These are phyloP conservation scores for Aspergillus niger DNA, from an alignment of 2,329 filamentous ascomycete species.

Conservation along the genomic window DNA sequence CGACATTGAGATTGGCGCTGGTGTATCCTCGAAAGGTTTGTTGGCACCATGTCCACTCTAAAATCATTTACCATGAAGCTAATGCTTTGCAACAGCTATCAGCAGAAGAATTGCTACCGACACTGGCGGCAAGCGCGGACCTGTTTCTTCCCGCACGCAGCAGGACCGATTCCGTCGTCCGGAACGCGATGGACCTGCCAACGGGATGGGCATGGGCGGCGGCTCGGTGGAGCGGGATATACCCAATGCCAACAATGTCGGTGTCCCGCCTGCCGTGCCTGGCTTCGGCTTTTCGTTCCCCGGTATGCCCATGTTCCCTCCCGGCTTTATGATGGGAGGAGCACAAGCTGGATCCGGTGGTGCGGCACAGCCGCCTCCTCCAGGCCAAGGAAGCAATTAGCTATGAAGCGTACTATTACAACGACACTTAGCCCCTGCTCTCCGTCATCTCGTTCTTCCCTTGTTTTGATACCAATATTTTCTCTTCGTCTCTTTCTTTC, in stretches of 20 bases:
- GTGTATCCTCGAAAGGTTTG: conserved; percentile 86
- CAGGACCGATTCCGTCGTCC: conserved; percentile 35
- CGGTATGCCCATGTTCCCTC: conserved; percentile 52
- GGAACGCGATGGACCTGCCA: conserved; percentile 38
- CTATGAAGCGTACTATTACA: conserved; percentile 11
- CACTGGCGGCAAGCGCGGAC: conserved; percentile 52
- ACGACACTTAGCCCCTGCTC: not conserved
- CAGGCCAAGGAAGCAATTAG: conserved; percentile 35
- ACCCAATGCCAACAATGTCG: conserved; percentile 46
- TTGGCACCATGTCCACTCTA: not conserved
- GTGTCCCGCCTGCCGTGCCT: conserved; percentile 56
- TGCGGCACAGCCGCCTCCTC: conserved; percentile 40
- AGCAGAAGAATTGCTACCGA: conserved; percentile 55
- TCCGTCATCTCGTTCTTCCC: conserved; percentile 12
- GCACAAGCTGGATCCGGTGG: conserved; percentile 33
- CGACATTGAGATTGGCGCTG: conserved; percentile 96
- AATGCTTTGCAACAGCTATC: conserved; percentile 42
- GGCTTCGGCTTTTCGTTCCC: conserved; percentile 58
- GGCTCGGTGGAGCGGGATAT: conserved; percentile 39
- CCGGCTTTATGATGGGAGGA: conserved; percentile 50
- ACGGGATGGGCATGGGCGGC: conserved; percentile 23
- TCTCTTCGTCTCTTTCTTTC: conserved; percentile 10
- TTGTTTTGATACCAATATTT: conserved; percentile 26
- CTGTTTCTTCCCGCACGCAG: conserved; percentile 47
- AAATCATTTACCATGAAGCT: not conserved